Conservation (phyloP, 345 rosid species). For the Sapria himalayana region DNA sequence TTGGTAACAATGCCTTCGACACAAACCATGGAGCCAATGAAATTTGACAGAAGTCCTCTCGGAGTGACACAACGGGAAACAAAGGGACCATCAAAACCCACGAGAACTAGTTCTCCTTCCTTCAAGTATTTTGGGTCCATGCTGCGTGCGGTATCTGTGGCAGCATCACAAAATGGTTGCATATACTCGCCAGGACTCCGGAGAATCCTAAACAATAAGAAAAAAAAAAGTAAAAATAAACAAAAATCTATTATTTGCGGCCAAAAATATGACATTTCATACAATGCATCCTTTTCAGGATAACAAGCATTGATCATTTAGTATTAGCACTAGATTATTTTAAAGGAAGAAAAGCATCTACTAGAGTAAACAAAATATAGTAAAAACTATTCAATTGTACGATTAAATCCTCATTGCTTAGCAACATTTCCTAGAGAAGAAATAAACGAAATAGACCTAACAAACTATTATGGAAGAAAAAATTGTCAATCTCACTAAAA, state of each 20-base stretch:
- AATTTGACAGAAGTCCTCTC: conserved; percentile 81
- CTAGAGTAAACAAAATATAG: neutral
- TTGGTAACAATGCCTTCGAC: conserved; percentile 91
- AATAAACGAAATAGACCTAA: too few species aligned
- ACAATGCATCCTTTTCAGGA: too few species aligned
- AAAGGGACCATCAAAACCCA: conserved; percentile 91
- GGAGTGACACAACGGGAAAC: conserved; percentile 91
- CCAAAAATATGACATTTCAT: too few species aligned
- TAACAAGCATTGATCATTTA: too few species aligned
- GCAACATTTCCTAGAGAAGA: too few species aligned
- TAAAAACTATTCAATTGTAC: neutral
- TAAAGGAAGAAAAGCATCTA: neutral
- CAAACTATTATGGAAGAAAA: too few species aligned
- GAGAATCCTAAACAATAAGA: conserved; percentile 34
- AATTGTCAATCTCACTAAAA: too few species aligned
- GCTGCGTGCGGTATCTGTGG: conserved; percentile 52
- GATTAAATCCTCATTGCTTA: too few species aligned
- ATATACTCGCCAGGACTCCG: conserved; percentile 65
- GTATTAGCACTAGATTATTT: too few species aligned
- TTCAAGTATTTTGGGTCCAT: conserved; percentile 55
- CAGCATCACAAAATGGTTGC: conserved; percentile 87
- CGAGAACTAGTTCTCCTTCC: conserved; percentile 66
- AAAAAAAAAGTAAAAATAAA: too few species aligned
- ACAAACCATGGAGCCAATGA: conserved; percentile 89
- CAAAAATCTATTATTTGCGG: too few species aligned